Evolutionary conservation across 1,284 basidiomycete species (phyloP), one percentile per base, ranked within the genome.

Genomic region (Lentinus polychrous): DNA sequence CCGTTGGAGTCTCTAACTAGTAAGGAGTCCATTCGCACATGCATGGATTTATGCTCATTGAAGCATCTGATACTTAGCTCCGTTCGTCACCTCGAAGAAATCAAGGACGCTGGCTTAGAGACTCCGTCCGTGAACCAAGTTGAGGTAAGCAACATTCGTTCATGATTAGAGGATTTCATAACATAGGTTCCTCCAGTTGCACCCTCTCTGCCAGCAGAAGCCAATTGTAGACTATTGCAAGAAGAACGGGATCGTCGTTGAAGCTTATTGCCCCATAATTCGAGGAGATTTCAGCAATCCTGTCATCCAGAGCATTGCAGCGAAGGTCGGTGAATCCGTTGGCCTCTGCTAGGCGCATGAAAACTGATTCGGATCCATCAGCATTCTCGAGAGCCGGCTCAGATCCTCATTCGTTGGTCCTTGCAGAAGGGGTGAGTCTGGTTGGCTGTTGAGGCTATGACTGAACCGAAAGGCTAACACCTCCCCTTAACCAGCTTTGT

Each of bases 121-220:
- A 64, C 74, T 61, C 91, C 91, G 1, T 70, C 82, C 1, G 81
- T 94, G 41, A 92, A 94, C 64, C 91, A 95, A 61, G 83, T 94
- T 48, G 86, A 94, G 72, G 85, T 80, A 55, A 32, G 51, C 37
- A 34, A 31, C 10, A 14, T 31, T 27, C 14, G 10, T 12, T 48
- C 38, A 17, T 44, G 11, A 33, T 18, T 8, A 23, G 27, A n/a
- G 34, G 15, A 42, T 34, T 15, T 15, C 32, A 43, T 50, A n/a
- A n/a, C 27, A 4, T 27, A 27, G 27, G 11, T 17, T 27, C 8
- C 27, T 14, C 1, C 60, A 90, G 80, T 71, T 93, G 14, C 90
- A 93, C 61, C 91, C 91, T 0, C 80, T 87, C 55, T 93, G 88
- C 67, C 90, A 93, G 60, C 89, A 91, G 55, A 73, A 72, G 45